Evolutionary conservation across 768 basidiomycete genomes (phyloP).

Genomic region (Boletus sp.): DNA sequence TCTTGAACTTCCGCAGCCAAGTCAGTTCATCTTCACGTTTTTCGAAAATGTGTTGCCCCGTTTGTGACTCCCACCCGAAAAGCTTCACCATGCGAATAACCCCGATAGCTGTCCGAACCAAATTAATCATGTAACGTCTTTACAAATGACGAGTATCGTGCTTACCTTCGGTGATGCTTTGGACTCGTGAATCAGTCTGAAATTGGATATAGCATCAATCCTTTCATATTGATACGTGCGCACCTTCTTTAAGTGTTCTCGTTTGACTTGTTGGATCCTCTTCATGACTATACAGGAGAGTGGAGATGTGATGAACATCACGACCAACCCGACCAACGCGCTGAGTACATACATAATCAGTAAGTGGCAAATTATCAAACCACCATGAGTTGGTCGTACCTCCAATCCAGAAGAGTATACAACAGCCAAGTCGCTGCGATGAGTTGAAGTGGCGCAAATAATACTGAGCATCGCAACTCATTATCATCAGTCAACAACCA

Average conservation of each 20-base stretch:
- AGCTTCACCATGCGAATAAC: conserved; percentile 4
- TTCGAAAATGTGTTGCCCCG: not conserved
- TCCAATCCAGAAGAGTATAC: conserved; percentile 3
- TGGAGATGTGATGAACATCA: not conserved
- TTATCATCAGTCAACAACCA: not conserved
- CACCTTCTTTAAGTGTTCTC: conserved; percentile 2
- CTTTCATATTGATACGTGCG: not conserved
- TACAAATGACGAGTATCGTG: not conserved
- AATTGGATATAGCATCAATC: not conserved
- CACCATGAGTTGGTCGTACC: not conserved
- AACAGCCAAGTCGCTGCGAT: not conserved
- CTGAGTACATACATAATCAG: not conserved
- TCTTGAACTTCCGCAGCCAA: not conserved
- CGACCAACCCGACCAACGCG: not conserved
- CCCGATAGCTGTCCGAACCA: not conserved
- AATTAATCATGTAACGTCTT: not conserved
- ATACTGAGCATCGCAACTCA: not conserved
- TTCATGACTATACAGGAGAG: not conserved
- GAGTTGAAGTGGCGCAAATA: not conserved
- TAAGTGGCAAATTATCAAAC: not conserved
- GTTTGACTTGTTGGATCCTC: not conserved
- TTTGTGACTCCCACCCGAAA: conserved; percentile 3
- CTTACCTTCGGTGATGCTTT: not conserved
- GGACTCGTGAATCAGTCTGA: conserved; percentile 1
- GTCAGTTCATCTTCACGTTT: conserved; percentile 1